Percentiles rank a stretch among this genome's conserved stretches.
phyloP scores from a whole-genome alignment of 2,329 filamentous ascomycete species.

The Verticillium zaregamsianum region DNA sequence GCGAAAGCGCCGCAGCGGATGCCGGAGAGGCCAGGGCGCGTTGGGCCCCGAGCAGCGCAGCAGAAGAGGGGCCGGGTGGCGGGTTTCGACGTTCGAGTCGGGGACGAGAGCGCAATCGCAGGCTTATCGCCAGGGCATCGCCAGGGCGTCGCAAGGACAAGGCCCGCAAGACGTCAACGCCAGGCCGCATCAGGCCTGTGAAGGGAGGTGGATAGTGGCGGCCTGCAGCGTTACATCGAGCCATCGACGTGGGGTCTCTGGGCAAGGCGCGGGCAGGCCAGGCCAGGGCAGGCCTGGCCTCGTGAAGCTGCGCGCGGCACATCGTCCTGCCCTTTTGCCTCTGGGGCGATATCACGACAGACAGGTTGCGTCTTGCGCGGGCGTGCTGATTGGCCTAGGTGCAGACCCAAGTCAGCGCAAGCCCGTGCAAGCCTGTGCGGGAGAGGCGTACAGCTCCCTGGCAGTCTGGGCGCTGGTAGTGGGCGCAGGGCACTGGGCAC shows the following conservation, averaged over 20 bases:
- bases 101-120: not conserved
- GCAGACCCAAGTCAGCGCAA: no score
- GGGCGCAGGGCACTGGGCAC: no score
- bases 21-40: not conserved
- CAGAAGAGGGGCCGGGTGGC: not conserved
- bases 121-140: not conserved
- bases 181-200: not conserved
- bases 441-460: not conserved
- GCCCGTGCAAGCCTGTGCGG: not conserved
- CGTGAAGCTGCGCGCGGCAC: not conserved
- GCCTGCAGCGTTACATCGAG: not conserved
- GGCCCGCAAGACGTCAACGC: not conserved
- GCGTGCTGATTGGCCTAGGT: not conserved
- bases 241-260: not conserved
- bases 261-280: no score
- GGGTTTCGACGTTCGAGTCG: not conserved
- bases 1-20: constrained; percentile 1
- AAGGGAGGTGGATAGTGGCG: not conserved
- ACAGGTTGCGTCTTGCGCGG: not conserved
- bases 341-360: not conserved
- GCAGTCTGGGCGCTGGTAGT: no score
- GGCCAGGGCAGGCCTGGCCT: not conserved
- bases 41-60: not conserved
- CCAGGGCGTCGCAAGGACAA: no score
- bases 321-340: not conserved